phyloP scores from a whole-genome alignment of 2,329 filamentous ascomycete species.

The Huntiella decipiens region DNA sequence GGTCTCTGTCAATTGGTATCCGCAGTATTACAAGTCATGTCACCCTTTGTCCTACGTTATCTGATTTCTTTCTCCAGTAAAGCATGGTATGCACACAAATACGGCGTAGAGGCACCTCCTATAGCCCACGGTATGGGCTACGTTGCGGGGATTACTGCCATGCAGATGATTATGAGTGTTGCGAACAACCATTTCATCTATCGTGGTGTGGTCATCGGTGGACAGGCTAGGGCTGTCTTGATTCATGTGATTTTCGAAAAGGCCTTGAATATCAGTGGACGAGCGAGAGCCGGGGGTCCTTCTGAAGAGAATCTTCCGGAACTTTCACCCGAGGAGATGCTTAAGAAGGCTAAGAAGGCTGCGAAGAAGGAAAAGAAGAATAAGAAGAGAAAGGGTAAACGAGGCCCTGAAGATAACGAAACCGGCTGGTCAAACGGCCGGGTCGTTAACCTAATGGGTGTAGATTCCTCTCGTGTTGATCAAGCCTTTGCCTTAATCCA shows the following conservation, averaged over 20 bases:
- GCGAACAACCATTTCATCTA: conserved; percentile 85
- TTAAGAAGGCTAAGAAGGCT: conserved; percentile 26
- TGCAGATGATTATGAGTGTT: conserved; percentile 71
- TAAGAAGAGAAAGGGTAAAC: conserved; percentile 23
- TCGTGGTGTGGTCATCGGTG: conserved; percentile 78
- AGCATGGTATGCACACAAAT: conserved; percentile 47
- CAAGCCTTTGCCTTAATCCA: conserved; percentile 80
- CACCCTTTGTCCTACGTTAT: conserved; percentile 70
- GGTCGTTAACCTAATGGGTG: conserved; percentile 85
- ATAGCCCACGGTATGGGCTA: conserved; percentile 65
- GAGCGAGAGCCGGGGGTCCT: conserved; percentile 65
- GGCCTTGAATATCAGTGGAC: conserved; percentile 69
- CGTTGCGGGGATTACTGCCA: conserved; percentile 63
- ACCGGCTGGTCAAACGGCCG: conserved; percentile 82
- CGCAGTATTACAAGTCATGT: conserved; percentile 59
- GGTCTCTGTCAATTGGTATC: conserved; percentile 57
- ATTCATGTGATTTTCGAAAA: conserved; percentile 86
- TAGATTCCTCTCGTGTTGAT: conserved; percentile 84
- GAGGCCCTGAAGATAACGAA: conserved; percentile 36
- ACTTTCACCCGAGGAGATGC: conserved; percentile 23
- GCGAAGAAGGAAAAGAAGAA: conserved; percentile 19
- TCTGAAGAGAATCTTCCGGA: conserved; percentile 17
- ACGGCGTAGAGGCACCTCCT: conserved; percentile 35
- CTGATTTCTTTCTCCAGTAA: conserved; percentile 70
- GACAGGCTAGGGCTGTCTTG: conserved; percentile 59